phyloP scores from a whole-genome alignment of 2,329 filamentous ascomycete genomes.

The Phyllosticta ampelicida region DNA sequence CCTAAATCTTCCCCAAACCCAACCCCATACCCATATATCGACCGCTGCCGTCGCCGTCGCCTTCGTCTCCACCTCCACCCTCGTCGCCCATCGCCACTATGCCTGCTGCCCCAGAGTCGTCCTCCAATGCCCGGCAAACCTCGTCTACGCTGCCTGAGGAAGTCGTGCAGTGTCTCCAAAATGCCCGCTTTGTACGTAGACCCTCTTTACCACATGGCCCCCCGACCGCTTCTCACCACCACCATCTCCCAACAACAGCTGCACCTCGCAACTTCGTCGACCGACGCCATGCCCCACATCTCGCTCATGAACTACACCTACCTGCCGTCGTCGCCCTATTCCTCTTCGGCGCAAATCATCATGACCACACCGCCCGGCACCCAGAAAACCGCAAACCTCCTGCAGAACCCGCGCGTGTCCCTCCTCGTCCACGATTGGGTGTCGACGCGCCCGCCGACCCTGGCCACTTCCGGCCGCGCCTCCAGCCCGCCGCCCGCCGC shows the following conservation, averaged over 20 bases:
- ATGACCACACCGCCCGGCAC: slow-evolving; percentile 78
- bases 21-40: too few relatives aligned
- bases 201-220: not conserved
- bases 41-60: not conserved
- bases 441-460: slow-evolving; percentile 76
- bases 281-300: slow-evolving; percentile 73
- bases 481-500: slow-evolving; percentile 51
- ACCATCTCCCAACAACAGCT: too few relatives aligned
- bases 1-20: not conserved
- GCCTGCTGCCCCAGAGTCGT: not conserved
- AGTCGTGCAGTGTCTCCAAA: slow-evolving; percentile 83
- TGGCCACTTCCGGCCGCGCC: slow-evolving; percentile 41
- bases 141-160: slow-evolving; percentile 66
- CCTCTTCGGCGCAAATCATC: slow-evolving; percentile 60
- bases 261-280: slow-evolving; percentile 88
- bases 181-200: slow-evolving; percentile 72
- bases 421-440: slow-evolving; percentile 98
- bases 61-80: not conserved
- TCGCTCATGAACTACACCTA: slow-evolving; percentile 99
- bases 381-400: slow-evolving; percentile 71
- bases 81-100: slow-evolving; percentile 1
- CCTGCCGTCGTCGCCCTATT: slow-evolving; percentile 61
- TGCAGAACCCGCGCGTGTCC: slow-evolving; percentile 76
- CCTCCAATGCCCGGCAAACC: slow-evolving; percentile 27
- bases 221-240: not conserved